Conservation (phyloP, 2,329 filamentous ascomycete species). For the Dothistroma septosporum region DNA sequence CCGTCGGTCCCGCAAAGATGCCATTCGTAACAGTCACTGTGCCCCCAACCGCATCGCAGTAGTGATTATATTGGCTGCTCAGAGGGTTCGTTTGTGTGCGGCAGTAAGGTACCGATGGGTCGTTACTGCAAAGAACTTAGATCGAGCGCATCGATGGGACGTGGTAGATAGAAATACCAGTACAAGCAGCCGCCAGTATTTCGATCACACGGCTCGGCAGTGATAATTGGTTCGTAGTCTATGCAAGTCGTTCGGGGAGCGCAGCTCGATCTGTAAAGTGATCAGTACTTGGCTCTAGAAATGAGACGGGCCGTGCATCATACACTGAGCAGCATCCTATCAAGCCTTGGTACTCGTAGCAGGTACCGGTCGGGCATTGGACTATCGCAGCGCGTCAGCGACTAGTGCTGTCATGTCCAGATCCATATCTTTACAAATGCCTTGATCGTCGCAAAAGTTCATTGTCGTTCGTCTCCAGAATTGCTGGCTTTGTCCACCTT, state of each 20-base stretch:
- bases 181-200: constrained; percentile 20
- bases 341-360: constrained; percentile 16
- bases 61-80: constrained; percentile 1
- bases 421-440: background rate
- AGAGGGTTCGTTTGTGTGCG: constrained; percentile 2
- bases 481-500: background rate
- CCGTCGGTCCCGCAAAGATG: background rate
- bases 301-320: background rate
- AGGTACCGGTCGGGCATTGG: constrained; percentile 11
- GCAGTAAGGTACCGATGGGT: constrained; percentile 10
- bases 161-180: constrained; percentile 10
- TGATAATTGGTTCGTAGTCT: constrained; percentile 7
- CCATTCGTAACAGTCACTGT: background rate
- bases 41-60: background rate
- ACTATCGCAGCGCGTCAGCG: background rate
- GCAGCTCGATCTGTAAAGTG: constrained; percentile 12
- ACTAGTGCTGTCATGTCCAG: background rate
- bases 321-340: constrained; percentile 21
- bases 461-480: background rate
- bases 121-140: background rate
- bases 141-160: constrained; percentile 2
- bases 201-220: constrained; percentile 13
- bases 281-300: background rate
- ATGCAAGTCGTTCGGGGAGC: constrained; percentile 18
- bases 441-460: constrained; percentile 4